phyloP scores from a whole-genome alignment of 352 stramenopile species.

The Globisporangium uncinulatum region DNA sequence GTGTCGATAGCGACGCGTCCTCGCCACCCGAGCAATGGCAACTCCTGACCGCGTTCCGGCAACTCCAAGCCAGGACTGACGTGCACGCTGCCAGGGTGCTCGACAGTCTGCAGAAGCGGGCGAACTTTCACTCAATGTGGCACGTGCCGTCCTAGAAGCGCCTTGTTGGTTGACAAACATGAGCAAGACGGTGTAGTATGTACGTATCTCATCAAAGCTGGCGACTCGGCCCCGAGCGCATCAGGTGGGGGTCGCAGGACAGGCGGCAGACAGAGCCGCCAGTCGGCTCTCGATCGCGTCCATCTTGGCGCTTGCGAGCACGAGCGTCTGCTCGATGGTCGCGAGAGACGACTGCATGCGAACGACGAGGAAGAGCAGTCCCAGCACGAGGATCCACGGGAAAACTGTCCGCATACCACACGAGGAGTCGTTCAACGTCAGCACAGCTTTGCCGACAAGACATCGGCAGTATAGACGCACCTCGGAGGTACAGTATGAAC shows the following conservation, averaged over 20 bases:
- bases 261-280: slow-evolving; percentile 11
- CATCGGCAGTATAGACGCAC: slow-evolving; percentile 1
- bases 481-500: slow-evolving; percentile 17
- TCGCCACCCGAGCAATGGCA: slow-evolving; percentile 16
- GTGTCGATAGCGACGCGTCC: slow-evolving; percentile 1
- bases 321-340: slow-evolving; percentile 52
- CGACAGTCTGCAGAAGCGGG: slow-evolving; percentile 27
- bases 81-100: slow-evolving; percentile 7
- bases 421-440: background rate
- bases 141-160: slow-evolving; percentile 1
- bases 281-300: slow-evolving; percentile 28
- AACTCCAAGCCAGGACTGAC: slow-evolving; percentile 20
- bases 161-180: background rate
- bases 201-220: slow-evolving; percentile 1
- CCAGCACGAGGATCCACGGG: slow-evolving; percentile 59
- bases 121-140: slow-evolving; percentile 47
- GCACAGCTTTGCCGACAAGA: background rate
- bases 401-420: slow-evolving; percentile 24
- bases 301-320: slow-evolving; percentile 33
- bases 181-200: slow-evolving; percentile 2
- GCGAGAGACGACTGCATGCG: slow-evolving; percentile 49
- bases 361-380: slow-evolving; percentile 55
- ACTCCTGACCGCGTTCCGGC: slow-evolving; percentile 23
- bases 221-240: background rate
- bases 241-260: slow-evolving; percentile 13